Conservation (phyloP, 306 rosid species). For the Begonia masoniana region DNA sequence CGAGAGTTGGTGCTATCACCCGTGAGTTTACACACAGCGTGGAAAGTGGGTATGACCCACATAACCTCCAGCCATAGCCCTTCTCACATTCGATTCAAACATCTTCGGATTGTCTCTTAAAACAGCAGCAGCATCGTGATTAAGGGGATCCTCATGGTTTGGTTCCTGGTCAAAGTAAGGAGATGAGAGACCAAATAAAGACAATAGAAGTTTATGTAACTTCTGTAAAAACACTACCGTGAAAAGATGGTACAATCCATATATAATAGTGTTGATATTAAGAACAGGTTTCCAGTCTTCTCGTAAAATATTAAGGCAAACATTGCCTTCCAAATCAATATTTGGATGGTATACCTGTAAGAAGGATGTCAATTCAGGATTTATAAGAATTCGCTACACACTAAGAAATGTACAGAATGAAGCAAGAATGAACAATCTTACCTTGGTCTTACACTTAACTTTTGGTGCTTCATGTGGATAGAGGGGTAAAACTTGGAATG, state of each 20-base stretch:
- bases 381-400: background rate
- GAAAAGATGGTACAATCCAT: conserved; percentile 86
- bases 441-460: conserved; percentile 97
- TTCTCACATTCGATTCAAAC: conserved; percentile 74
- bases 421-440: conserved; percentile 15
- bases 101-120: conserved; percentile 68
- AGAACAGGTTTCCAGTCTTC: conserved; percentile 99
- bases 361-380: no score
- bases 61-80: conserved; percentile 94
- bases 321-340: conserved; percentile 95
- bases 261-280: conserved; percentile 66
- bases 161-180: conserved; percentile 45
- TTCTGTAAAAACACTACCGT: conserved; percentile 26
- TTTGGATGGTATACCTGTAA: conserved; percentile 86
- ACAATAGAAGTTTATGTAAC: background rate
- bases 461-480: conserved; percentile 93
- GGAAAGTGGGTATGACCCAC: conserved; percentile 74
- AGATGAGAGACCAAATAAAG: conserved; percentile 6
- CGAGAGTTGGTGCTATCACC: background rate
- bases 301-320: conserved; percentile 83
- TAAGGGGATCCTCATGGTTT: conserved; percentile 83
- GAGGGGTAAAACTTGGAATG: conserved; percentile 66
- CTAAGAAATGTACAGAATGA: background rate
- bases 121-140: conserved; percentile 87
- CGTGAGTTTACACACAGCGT: conserved; percentile 41